phyloP scores from a whole-genome alignment of 768 basidiomycete genomes.

The Lyophyllum decastes region DNA sequence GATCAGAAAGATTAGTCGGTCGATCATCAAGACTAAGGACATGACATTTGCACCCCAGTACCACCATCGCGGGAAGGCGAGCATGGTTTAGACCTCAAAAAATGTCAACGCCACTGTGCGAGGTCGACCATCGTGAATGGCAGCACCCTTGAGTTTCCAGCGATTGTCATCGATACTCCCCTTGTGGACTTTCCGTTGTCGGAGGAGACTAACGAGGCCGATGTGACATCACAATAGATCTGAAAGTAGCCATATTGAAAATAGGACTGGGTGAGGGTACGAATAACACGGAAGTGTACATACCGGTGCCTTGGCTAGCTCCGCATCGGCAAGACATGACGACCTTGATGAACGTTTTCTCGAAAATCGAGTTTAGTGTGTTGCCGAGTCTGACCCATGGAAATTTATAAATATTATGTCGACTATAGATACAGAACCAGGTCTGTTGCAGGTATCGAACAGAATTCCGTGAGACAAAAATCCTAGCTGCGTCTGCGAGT shows the following conservation, averaged over 20 bases:
- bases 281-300: neutral
- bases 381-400: too few species aligned
- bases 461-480: neutral
- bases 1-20: neutral
- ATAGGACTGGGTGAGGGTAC: neutral
- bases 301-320: neutral
- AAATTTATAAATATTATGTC: too few species aligned
- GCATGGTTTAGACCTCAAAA: neutral
- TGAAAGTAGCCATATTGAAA: neutral
- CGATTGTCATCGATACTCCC: neutral
- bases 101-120: neutral
- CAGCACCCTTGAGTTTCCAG: neutral
- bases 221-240: neutral
- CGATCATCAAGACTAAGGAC: neutral
- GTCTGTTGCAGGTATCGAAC: neutral
- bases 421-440: too few species aligned
- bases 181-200: neutral
- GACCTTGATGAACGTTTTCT: neutral
- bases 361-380: too few species aligned
- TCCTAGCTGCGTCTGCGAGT: neutral
- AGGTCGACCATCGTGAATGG: neutral
- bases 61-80: neutral
- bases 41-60: neutral
- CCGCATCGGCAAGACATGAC: neutral
- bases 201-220: neutral